Conservation (phyloP, 1,284 basidiomycete genomes). For the Ceratobasidium sp. region DNA sequence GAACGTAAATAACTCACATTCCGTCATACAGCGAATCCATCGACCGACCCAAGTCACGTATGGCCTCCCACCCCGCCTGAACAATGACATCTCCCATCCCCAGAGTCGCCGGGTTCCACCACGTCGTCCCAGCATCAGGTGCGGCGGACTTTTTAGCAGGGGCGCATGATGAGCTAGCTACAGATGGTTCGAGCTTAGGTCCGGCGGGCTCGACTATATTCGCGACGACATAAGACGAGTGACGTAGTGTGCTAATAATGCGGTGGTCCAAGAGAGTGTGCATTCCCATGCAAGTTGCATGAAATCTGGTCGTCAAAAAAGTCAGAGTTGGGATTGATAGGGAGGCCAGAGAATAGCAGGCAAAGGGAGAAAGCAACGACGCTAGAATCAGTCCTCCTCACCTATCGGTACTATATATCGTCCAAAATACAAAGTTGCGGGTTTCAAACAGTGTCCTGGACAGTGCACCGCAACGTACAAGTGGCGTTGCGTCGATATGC, state of each 20-base stretch:
- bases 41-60: constrained; percentile 32
- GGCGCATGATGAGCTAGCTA: background rate
- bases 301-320: background rate
- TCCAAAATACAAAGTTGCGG: constrained; percentile 39
- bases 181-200: no score
- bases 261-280: constrained; percentile 35
- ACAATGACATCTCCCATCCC: constrained; percentile 22
- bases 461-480: constrained; percentile 13
- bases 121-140: background rate
- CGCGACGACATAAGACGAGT: constrained; percentile 20
- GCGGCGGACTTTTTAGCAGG: background rate
- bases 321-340: background rate
- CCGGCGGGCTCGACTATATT: background rate
- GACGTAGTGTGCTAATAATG: constrained; percentile 31
- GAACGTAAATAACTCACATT: constrained; percentile 19
- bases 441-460: constrained; percentile 39
- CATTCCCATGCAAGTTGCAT: constrained; percentile 34
- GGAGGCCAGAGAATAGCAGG: no score
- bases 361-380: background rate
- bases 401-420: constrained; percentile 27
- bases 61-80: constrained; percentile 36
- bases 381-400: background rate
- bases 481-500: constrained; percentile 36
- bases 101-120: constrained; percentile 38
- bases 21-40: constrained; percentile 29